These are phyloP conservation scores for Canariomyces notabilis DNA, from an alignment of 2,329 filamentous ascomycete genomes.

Conservation along the genomic window DNA sequence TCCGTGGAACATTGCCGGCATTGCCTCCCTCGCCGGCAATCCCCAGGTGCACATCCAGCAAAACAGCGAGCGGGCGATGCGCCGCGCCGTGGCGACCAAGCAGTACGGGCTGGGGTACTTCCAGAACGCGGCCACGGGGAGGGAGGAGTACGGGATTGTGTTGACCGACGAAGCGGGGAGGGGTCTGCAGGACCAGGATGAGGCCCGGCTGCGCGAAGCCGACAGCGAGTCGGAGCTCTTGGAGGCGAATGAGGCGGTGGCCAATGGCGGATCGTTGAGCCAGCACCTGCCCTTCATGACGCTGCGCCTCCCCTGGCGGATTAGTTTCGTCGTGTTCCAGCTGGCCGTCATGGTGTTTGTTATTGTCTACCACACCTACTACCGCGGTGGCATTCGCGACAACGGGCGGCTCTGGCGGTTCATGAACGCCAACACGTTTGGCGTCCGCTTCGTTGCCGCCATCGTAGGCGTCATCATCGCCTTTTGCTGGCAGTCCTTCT, in stretches of 20 bases:
- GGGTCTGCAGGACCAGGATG: conserved; percentile 16
- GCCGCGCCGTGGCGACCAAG: conserved; percentile 22
- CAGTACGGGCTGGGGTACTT: conserved; percentile 30
- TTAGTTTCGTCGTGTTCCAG: conserved; percentile 31
- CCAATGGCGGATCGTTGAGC: conserved; percentile 1
- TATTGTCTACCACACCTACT: conserved; percentile 39
- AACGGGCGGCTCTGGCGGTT: conserved; percentile 24
- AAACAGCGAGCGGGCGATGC: conserved; percentile 22
- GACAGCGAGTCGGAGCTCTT: conserved; percentile 8
- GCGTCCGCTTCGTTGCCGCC: conserved; percentile 40
- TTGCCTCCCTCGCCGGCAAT: conserved; percentile 32
- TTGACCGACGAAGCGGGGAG: conserved; percentile 26
- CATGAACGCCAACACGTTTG: conserved; percentile 38
- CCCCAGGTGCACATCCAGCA: conserved; percentile 26
- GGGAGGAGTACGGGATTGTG: conserved; percentile 32
- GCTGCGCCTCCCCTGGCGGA: conserved; percentile 33
- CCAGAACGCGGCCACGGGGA: conserved; percentile 18
- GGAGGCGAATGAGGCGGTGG: conserved; percentile 1
- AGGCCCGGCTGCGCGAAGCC: background rate
- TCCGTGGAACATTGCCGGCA: conserved; percentile 38
- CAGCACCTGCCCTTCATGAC: conserved; percentile 32
- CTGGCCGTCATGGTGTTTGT: conserved; percentile 33
- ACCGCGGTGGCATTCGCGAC: conserved; percentile 25
- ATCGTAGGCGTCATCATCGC: conserved; percentile 37
- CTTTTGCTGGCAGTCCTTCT: conserved; percentile 39